phyloP scores from a whole-genome alignment of 805 yeast genomes.

The Metschnikowia matae region DNA sequence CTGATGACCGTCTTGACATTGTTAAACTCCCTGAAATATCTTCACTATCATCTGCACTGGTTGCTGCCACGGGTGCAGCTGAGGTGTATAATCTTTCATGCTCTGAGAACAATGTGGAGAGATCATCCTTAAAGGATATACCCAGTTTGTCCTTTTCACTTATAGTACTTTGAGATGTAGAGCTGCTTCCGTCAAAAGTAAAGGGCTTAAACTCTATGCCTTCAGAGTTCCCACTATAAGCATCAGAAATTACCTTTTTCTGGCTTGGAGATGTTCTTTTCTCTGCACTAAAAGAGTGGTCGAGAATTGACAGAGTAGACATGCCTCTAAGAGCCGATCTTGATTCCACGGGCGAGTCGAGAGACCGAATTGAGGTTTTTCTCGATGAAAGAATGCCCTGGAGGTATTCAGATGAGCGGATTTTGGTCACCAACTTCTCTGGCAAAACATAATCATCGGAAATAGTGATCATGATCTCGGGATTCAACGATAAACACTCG shows the following conservation, averaged over 20 bases:
- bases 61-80: conserved; percentile 1
- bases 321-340: neutral
- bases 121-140: conserved; percentile 7
- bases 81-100: conserved; percentile 28
- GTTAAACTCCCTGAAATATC: neutral
- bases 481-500: conserved; percentile 20
- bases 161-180: neutral
- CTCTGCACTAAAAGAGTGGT: neutral
- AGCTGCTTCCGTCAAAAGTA: conserved; percentile 9
- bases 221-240: neutral
- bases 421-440: conserved; percentile 3
- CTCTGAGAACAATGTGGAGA: conserved; percentile 27
- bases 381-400: neutral
- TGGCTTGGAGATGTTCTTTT: neutral
- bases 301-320: neutral
- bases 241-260: neutral
- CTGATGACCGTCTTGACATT: neutral
- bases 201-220: conserved; percentile 10
- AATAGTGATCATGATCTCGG: conserved; percentile 14
- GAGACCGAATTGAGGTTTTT: neutral
- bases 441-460: conserved; percentile 13
- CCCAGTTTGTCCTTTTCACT: neutral
- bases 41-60: conserved; percentile 1
- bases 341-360: neutral
- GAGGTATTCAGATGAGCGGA: conserved; percentile 4